Percentiles rank a stretch among this genome's conserved stretches.
Conservation (phyloP, 192 early-diverging fungal genomes). For the Oehlia diaphana region DNA sequence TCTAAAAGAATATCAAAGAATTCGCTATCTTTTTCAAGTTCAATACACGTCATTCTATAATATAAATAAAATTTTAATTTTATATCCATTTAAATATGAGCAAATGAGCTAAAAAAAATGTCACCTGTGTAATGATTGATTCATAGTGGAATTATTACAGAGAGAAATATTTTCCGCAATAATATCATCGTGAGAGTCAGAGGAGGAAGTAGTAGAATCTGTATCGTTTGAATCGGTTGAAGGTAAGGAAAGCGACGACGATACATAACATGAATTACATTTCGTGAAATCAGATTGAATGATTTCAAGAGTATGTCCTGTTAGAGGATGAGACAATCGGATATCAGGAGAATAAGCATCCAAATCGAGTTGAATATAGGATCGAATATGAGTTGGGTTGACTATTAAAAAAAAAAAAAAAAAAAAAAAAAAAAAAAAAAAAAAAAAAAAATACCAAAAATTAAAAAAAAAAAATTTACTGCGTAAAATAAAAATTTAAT, state of each 20-base stretch:
- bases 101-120: not conserved
- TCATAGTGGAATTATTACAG: not conserved
- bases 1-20: slow-evolving; percentile 60
- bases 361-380: not conserved
- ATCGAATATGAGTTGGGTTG: not conserved
- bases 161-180: not conserved
- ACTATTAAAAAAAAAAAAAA: not conserved
- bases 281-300: not conserved
- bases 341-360: not conserved
- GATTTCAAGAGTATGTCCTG: not conserved
- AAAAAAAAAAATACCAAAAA: not conserved
- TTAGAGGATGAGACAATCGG: not conserved
- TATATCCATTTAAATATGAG: not conserved
- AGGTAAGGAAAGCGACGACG: not conserved
- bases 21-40: slow-evolving; percentile 54
- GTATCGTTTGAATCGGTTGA: not conserved
- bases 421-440: not conserved
- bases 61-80: not conserved
- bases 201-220: not conserved
- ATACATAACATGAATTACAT: not conserved
- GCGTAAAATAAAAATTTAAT: not conserved
- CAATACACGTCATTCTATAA: slow-evolving; percentile 35
- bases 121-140: not conserved
- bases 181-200: not conserved
- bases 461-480: not conserved